phyloP scores from a whole-genome alignment of 2,329 filamentous ascomycete species.

The Ophiocordyceps unilateralis region DNA sequence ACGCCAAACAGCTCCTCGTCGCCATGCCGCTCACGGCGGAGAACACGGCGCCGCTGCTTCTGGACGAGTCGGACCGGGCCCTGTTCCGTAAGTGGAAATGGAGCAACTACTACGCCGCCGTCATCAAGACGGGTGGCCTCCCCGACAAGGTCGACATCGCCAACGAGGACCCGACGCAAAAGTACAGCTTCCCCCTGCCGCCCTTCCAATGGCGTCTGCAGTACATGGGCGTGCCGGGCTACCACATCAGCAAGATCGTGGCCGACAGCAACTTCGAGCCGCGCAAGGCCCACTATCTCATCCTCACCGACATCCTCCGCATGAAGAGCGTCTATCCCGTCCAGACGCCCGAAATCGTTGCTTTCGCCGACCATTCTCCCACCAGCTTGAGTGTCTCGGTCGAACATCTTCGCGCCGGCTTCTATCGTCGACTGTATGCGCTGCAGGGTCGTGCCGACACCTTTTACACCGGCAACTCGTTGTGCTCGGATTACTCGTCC shows the following conservation, averaged over 20 bases:
- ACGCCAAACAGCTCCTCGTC: conserved; percentile 17
- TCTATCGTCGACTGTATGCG: conserved; percentile 14
- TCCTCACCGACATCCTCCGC: conserved; percentile 2
- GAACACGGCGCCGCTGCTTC: conserved; percentile 14
- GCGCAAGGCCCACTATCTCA: conserved; percentile 4
- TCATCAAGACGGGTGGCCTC: conserved; percentile 13
- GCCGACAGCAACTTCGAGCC: conserved; percentile 2
- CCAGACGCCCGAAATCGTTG: conserved; percentile 10
- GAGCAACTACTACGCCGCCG: conserved; percentile 13
- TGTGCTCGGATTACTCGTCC: conserved; percentile 9
- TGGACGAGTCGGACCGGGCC: conserved; percentile 11
- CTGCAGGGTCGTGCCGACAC: conserved; percentile 18
- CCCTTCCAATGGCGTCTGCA: conserved; percentile 2
- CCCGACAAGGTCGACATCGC: conserved; percentile 6
- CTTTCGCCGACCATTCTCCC: conserved; percentile 13
- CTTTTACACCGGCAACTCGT: conserved; percentile 15
- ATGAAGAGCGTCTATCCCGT: conserved; percentile 2
- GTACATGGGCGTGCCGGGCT: conserved; percentile 2
- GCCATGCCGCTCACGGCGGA: conserved; percentile 16
- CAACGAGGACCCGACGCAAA: conserved; percentile 7
- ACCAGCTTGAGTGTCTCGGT: conserved; percentile 10
- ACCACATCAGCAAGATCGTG: conserved; percentile 3
- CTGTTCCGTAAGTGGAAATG: conserved; percentile 18
- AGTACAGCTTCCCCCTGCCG: conserved; percentile 7
- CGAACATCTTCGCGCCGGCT: conserved; percentile 12